phyloP scores from a whole-genome alignment of 1,284 basidiomycete genomes.

The Irpex sp. region DNA sequence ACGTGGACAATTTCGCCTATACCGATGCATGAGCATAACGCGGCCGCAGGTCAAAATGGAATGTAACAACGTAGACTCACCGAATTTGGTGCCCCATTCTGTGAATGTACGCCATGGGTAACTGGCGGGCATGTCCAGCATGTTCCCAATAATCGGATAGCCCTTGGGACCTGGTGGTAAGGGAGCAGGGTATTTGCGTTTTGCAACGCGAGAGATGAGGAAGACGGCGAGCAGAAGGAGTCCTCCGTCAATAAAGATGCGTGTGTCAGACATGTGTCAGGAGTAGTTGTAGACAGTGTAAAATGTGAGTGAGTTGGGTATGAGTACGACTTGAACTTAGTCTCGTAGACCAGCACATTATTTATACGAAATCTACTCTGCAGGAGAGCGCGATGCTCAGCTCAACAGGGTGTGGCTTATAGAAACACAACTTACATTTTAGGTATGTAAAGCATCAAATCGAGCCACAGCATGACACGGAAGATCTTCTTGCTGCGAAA shows the following conservation, averaged over 20 bases:
- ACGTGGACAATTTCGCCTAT: conserved; percentile 32
- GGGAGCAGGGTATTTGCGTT: neutral
- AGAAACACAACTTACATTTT: too few relatives aligned
- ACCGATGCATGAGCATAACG: neutral
- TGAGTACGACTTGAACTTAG: too few relatives aligned
- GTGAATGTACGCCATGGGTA: conserved; percentile 27
- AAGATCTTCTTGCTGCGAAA: too few relatives aligned
- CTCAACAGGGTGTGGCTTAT: too few relatives aligned
- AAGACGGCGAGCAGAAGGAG: neutral
- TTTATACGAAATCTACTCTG: too few relatives aligned
- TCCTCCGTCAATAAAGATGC: neutral
- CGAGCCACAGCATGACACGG: too few relatives aligned
- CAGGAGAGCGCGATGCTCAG: too few relatives aligned
- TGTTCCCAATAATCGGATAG: conserved; percentile 28
- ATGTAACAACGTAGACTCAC: conserved; percentile 11
- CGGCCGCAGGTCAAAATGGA: neutral
- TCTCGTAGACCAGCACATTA: too few relatives aligned
- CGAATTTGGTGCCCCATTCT: conserved; percentile 26
- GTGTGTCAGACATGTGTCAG: neutral
- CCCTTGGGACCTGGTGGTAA: conserved; percentile 30
- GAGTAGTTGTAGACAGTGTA: too few relatives aligned
- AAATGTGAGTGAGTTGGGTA: too few relatives aligned
- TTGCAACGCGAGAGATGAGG: neutral
- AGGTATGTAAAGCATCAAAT: too few relatives aligned
- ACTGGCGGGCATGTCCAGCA: conserved; percentile 26